phyloP scores from a whole-genome alignment of 2,329 filamentous ascomycete genomes.

The Hortaea sp. region DNA sequence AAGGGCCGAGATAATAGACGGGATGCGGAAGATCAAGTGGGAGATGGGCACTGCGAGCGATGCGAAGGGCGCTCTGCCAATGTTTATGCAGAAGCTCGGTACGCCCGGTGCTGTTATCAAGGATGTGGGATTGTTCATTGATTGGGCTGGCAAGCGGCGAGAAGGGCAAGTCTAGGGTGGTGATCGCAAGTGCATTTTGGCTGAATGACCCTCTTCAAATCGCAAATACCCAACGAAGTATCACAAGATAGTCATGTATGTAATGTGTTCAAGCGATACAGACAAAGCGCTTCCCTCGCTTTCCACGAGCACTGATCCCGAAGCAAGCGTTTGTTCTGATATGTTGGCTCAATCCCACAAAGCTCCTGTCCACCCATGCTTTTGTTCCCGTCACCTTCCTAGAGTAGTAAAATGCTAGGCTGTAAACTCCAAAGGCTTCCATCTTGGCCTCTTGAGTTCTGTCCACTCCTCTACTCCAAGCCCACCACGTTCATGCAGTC shows the following conservation, averaged over 20 bases:
- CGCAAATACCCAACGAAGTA: too few species aligned
- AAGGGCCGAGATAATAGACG: slow-evolving; percentile 40
- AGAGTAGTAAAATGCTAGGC: too few species aligned
- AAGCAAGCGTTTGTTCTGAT: too few species aligned
- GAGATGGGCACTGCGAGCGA: slow-evolving; percentile 68
- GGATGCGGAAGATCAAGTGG: slow-evolving; percentile 50
- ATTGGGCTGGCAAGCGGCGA: slow-evolving; percentile 38
- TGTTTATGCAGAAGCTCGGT: slow-evolving; percentile 54
- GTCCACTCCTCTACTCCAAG: not conserved
- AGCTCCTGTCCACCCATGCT: too few species aligned
- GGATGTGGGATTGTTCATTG: slow-evolving; percentile 60
- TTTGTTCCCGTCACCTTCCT: too few species aligned
- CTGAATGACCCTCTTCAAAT: too few species aligned
- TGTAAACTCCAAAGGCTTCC: not conserved
- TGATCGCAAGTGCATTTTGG: too few species aligned
- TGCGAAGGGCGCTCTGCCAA: slow-evolving; percentile 56
- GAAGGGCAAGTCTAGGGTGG: not conserved
- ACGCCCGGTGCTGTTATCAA: slow-evolving; percentile 56
- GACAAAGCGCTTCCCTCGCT: too few species aligned
- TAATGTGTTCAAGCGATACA: too few species aligned
- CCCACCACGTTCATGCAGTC: not conserved
- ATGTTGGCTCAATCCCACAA: too few species aligned
- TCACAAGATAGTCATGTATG: too few species aligned
- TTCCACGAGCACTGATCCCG: too few species aligned
- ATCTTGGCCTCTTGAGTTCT: not conserved